phyloP scores from a whole-genome alignment of 176 grass and related monocot genomes.

The Lolium multiflorum region DNA sequence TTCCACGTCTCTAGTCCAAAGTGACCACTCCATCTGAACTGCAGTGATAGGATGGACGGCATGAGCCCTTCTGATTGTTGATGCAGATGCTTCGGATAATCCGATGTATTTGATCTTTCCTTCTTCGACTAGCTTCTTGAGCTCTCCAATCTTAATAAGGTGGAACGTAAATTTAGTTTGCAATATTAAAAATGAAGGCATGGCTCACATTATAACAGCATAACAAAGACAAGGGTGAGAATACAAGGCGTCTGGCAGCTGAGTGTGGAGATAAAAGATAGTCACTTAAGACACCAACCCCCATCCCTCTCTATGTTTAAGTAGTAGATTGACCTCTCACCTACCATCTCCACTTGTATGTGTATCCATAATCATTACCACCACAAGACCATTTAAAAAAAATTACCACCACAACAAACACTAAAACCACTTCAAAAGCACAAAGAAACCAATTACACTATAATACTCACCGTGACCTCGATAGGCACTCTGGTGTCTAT shows the following conservation, averaged over 20 bases:
- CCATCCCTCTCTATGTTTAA: not conserved
- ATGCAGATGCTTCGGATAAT: constrained; percentile 61
- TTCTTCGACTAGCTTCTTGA: constrained; percentile 73
- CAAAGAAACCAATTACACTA: too few relatives aligned
- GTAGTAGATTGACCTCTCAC: not conserved
- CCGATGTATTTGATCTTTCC: constrained; percentile 81
- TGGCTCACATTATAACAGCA: not conserved
- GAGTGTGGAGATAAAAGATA: too few relatives aligned
- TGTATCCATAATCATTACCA: not conserved
- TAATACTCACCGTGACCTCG: not conserved
- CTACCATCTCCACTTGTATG: not conserved
- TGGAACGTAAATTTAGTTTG: not conserved
- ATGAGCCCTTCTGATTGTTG: constrained; percentile 72
- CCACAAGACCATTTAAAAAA: too few relatives aligned
- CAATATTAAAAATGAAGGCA: not conserved
- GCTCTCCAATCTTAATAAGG: constrained; percentile 59
- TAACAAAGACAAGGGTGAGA: not conserved
- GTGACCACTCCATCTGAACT: constrained; percentile 65
- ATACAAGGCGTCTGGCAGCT: not conserved
- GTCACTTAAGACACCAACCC: too few relatives aligned
- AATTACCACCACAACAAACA: not conserved
- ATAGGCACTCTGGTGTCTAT: not conserved
- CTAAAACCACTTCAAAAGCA: too few relatives aligned
- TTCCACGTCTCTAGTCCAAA: constrained; percentile 70
- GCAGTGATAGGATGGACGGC: constrained; percentile 69